Evolutionary conservation across 352 stramenopile species (phyloP), one percentile per base, ranked within the genome.

Genomic region (Phytophthora foliorum): DNA sequence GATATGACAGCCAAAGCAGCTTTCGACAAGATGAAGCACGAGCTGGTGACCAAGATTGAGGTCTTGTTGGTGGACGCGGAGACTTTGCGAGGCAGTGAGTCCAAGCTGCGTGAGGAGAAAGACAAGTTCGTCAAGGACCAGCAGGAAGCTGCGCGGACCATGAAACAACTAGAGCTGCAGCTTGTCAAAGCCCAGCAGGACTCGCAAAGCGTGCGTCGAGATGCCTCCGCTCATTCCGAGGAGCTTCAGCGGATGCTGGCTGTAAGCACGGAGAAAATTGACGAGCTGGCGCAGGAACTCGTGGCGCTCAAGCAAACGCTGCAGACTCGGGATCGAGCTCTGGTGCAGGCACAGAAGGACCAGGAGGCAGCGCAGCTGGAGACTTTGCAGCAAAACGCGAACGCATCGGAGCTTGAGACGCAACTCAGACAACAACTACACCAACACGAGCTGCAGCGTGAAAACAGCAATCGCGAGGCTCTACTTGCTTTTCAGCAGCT

Each of bases 11-110:
- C 66, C 13, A 69, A 80, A 38, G 52, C 70, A n/a, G 48, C 49
- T 3, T 74, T 86, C 7, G 76, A 90, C 41, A 49, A 72, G 50
- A 84, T 75, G 48, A 90, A 85, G 57, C 64, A 82, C 59, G 73
- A 88, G 27, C 61, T 90, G 6, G 70, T 90, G 54, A 64, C 74
- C 38, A 88, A 91, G 51, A 92, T 92, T 39, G 84, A 94, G 72
- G 67, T 58, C 3, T 50, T 94, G 54, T 46, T 92, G 19, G 55
- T 61, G 9, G 81, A 94, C 3, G 48, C 72, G 16, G 82, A 92
- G 65, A 45, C 54, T 16, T 50, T 92, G 32, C 75, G 84, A 5
- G 58, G 49, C 16, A 63, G 69, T 6, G 83, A 93, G 52, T 65
- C 71, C 3, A 80, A 82, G 27, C 71, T 95, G 38, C 77, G 83